These are phyloP conservation scores for Penicillium sp. DNA, from an alignment of 2,329 filamentous ascomycete genomes.

Conservation along the genomic window DNA sequence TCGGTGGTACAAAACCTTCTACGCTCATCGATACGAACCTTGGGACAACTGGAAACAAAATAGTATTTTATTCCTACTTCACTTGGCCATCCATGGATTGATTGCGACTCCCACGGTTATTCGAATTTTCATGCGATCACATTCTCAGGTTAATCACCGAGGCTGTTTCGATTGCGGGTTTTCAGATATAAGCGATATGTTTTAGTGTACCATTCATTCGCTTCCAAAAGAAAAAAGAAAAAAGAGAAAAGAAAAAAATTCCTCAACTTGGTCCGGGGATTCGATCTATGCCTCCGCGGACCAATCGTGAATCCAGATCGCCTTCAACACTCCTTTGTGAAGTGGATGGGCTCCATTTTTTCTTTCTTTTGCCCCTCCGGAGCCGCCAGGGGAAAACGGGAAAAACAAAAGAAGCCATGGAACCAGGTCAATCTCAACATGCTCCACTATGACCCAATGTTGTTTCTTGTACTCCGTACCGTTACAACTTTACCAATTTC, in stretches of 20 bases:
- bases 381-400: slow-evolving; percentile 13
- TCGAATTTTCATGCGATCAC: background rate
- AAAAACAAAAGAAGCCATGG: slow-evolving; percentile 12
- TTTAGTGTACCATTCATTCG: background rate
- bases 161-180: background rate
- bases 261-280: slow-evolving; percentile 1
- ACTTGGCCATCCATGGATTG: too few species aligned
- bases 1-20: background rate
- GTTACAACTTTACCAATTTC: background rate
- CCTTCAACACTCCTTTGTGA: background rate
- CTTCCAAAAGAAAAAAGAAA: background rate
- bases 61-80: too few species aligned
- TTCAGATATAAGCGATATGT: background rate
- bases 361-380: background rate
- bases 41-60: background rate
- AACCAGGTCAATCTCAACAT: slow-evolving; percentile 7
- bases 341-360: background rate
- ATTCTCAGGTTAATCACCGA: background rate
- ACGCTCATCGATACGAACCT: too few species aligned
- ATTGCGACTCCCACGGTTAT: too few species aligned
- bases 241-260: too few species aligned
- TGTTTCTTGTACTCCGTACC: background rate
- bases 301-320: slow-evolving; percentile 14
- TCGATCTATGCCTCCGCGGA: slow-evolving; percentile 16
- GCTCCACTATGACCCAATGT: background rate